Conservation (phyloP, 73 alveolate species). For the Symbiodinium natans region DNA sequence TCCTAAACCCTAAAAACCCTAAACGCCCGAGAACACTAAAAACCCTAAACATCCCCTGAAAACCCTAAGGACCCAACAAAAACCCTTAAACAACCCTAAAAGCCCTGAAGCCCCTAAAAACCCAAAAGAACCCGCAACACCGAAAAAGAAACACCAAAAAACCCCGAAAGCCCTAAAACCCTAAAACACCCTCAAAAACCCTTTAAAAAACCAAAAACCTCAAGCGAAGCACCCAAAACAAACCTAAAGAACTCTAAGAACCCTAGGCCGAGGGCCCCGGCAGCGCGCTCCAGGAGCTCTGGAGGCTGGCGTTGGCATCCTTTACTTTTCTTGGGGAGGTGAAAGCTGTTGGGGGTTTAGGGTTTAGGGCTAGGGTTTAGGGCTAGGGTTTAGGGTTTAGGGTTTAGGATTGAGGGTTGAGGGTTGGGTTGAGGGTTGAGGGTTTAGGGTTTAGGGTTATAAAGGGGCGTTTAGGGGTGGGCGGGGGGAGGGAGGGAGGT, state of each 20-base stretch:
- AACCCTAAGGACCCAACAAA: too few species aligned
- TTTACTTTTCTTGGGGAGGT: too few species aligned
- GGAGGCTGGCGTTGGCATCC: conserved; percentile 9
- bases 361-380: neutral
- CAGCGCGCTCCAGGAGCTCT: neutral
- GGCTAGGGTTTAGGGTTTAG: neutral
- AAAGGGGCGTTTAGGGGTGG: too few species aligned
- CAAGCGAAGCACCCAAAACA: neutral
- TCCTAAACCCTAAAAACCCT: neutral
- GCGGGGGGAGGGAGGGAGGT: too few species aligned
- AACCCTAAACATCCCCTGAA: neutral
- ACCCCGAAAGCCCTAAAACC: neutral
- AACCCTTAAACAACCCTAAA: neutral
- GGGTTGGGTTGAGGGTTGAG: too few species aligned
- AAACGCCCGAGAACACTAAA: neutral
- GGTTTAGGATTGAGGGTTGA: too few species aligned
- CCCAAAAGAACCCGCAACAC: too few species aligned
- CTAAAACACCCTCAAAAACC: too few species aligned
- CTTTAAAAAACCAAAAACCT: neutral
- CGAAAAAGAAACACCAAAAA: neutral
- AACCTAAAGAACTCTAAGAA: neutral
- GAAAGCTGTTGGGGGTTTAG: neutral
- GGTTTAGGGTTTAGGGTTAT: too few species aligned
- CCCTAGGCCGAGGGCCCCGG: neutral
- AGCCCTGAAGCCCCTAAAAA: neutral